Conservation (phyloP, 768 basidiomycete genomes). For the Boletus barrowsii region DNA sequence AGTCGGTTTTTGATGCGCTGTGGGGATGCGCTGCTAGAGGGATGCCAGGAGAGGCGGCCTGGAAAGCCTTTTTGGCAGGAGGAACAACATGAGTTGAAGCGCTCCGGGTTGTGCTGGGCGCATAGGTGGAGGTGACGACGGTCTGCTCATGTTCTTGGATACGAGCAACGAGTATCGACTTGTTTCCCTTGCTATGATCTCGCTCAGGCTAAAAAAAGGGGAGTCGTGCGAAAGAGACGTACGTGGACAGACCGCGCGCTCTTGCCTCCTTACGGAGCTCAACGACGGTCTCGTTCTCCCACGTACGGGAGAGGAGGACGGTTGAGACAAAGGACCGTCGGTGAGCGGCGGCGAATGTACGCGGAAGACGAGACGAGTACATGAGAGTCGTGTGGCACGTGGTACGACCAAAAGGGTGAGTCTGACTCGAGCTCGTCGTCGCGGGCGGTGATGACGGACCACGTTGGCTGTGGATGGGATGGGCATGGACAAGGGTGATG, state of each 20-base stretch:
- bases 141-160: conserved; percentile 49
- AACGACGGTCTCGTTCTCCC: conserved; percentile 49
- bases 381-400: conserved; percentile 5
- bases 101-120: conserved; percentile 22
- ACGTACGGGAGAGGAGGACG: conserved; percentile 53
- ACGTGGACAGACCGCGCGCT: conserved; percentile 55
- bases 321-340: conserved; percentile 48
- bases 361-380: conserved; percentile 16
- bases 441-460: not conserved
- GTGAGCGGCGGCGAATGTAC: not conserved
- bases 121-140: conserved; percentile 15
- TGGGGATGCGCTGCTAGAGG: conserved; percentile 34
- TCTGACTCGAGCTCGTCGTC: conserved; percentile 1
- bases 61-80: conserved; percentile 23
- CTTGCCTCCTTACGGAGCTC: conserved; percentile 54
- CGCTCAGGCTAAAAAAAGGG: conserved; percentile 8
- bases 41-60: conserved; percentile 40
- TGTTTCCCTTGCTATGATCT: conserved; percentile 51
- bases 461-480: not conserved
- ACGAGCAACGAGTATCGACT: conserved; percentile 52
- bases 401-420: not conserved
- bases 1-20: conserved; percentile 24
- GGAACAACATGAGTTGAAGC: conserved; percentile 23
- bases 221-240: conserved; percentile 20
- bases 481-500: not conserved